Evolutionary conservation across 257 asterid genomes (phyloP).

Genomic region (Scutellaria galericulata): DNA sequence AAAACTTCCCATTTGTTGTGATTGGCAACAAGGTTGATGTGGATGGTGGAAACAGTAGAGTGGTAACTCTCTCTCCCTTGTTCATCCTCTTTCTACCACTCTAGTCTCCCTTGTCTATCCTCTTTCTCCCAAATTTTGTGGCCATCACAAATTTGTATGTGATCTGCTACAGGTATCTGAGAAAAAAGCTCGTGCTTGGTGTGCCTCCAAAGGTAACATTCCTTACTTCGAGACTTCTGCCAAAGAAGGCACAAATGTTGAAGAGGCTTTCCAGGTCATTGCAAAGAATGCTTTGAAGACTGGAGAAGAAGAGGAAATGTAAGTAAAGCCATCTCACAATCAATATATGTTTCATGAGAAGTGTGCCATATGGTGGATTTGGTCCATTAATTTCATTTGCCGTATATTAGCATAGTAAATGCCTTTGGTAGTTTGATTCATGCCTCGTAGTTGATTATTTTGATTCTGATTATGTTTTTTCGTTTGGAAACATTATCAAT

Average conservation of each 20-base stretch:
- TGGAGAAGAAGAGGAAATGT: constrained; percentile 97
- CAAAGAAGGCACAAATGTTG: constrained; percentile 94
- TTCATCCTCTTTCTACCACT: background rate
- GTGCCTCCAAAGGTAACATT: constrained; percentile 94
- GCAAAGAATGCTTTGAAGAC: constrained; percentile 89
- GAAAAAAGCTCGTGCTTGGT: constrained; percentile 99
- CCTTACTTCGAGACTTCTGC: constrained; percentile 99
- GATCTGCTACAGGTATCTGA: constrained; percentile 74
- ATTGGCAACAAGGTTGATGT: constrained; percentile 94
- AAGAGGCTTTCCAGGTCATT: constrained; percentile 95
- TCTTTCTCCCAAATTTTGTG: no score
- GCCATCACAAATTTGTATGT: constrained; percentile 5
- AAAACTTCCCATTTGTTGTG: constrained; percentile 97
- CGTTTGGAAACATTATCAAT: background rate
- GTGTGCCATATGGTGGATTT: background rate
- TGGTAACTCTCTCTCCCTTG: constrained; percentile 54
- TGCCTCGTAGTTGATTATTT: background rate
- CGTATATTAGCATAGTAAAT: background rate
- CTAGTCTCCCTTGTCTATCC: background rate
- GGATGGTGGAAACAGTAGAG: constrained; percentile 97
- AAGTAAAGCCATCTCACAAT: constrained; percentile 39
- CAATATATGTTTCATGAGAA: background rate
- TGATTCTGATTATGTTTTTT: background rate
- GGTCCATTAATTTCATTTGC: background rate
- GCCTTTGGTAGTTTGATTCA: background rate